Conservation (phyloP, 805 yeast species). For the Cyberlindnera misumaiensis region DNA sequence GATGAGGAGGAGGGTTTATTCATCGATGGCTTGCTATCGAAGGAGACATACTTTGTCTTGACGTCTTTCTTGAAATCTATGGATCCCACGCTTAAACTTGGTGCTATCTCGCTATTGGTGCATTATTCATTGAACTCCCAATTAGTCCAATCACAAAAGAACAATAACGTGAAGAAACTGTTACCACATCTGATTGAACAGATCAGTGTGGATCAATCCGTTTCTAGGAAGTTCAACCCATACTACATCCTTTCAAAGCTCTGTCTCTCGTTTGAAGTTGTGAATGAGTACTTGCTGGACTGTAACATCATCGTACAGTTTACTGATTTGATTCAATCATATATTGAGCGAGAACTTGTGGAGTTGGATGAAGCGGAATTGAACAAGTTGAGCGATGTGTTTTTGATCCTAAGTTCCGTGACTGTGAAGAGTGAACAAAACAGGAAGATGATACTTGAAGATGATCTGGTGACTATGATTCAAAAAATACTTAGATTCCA, state of each 20-base stretch:
- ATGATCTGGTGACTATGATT: constrained; percentile 25
- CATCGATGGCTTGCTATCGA: constrained; percentile 13
- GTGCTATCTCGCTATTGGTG: constrained; percentile 14
- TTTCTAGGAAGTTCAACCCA: constrained; percentile 24
- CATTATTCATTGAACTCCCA: constrained; percentile 17
- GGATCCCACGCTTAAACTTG: constrained; percentile 18
- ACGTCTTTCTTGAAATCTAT: constrained; percentile 18
- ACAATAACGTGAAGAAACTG: constrained; percentile 13
- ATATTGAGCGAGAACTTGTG: constrained; percentile 10
- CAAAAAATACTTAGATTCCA: constrained; percentile 28
- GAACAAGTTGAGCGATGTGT: constrained; percentile 29
- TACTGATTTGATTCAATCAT: constrained; percentile 22
- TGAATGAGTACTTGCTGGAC: constrained; percentile 29
- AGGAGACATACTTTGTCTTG: constrained; percentile 15
- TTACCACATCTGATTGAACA: constrained; percentile 20
- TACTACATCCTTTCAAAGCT: constrained; percentile 28
- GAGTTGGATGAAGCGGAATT: constrained; percentile 20
- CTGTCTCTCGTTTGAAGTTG: constrained; percentile 27
- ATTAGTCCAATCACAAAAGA: constrained; percentile 6
- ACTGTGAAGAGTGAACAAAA: constrained; percentile 30
- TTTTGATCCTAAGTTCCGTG: constrained; percentile 32
- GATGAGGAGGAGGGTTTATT: constrained; percentile 6
- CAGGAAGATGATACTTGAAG: constrained; percentile 27
- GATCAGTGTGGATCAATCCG: constrained; percentile 15
- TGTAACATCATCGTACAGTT: constrained; percentile 28